Conservation (phyloP, 2,329 filamentous ascomycete genomes). For the Aspergillus intermedius region DNA sequence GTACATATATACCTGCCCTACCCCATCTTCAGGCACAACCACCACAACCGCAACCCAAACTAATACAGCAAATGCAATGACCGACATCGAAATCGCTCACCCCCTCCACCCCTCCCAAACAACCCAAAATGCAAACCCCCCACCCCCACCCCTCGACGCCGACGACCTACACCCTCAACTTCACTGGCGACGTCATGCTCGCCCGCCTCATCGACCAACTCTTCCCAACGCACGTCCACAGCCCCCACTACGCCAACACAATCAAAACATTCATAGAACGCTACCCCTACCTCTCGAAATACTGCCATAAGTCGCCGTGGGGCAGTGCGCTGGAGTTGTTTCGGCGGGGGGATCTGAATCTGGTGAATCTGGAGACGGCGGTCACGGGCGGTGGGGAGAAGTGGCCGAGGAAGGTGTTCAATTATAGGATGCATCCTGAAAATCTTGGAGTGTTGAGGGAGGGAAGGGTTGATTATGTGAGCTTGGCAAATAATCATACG, state of each 20-base stretch:
- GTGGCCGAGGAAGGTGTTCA: slow-evolving; percentile 37
- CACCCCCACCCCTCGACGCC: neutral
- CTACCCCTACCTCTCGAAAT: slow-evolving; percentile 18
- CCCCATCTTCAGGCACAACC: too few relatives aligned
- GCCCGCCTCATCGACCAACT: slow-evolving; percentile 38
- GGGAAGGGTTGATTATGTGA: slow-evolving; percentile 27
- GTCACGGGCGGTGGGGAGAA: slow-evolving; percentile 23
- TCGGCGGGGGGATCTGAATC: slow-evolving; percentile 24
- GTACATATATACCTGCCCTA: too few relatives aligned
- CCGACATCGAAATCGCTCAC: neutral
- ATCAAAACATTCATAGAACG: slow-evolving; percentile 12
- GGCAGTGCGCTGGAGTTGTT: slow-evolving; percentile 29
- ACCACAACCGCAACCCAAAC: too few relatives aligned
- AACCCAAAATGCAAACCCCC: slow-evolving; percentile 2
- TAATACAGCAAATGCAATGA: neutral
- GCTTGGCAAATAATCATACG: slow-evolving; percentile 36
- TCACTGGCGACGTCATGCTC: slow-evolving; percentile 38
- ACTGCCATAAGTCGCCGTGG: slow-evolving; percentile 27
- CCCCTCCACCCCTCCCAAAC: neutral
- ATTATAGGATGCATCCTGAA: slow-evolving; percentile 37
- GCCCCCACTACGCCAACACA: slow-evolving; percentile 17
- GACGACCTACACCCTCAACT: slow-evolving; percentile 21
- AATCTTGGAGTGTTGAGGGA: slow-evolving; percentile 27
- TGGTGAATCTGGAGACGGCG: slow-evolving; percentile 38
- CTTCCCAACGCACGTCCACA: slow-evolving; percentile 27